Percentiles rank a stretch among this genome's conserved stretches.
Evolutionary conservation across 768 basidiomycete species (phyloP).

Genomic region (Leucocoprinus birnbaumii): DNA sequence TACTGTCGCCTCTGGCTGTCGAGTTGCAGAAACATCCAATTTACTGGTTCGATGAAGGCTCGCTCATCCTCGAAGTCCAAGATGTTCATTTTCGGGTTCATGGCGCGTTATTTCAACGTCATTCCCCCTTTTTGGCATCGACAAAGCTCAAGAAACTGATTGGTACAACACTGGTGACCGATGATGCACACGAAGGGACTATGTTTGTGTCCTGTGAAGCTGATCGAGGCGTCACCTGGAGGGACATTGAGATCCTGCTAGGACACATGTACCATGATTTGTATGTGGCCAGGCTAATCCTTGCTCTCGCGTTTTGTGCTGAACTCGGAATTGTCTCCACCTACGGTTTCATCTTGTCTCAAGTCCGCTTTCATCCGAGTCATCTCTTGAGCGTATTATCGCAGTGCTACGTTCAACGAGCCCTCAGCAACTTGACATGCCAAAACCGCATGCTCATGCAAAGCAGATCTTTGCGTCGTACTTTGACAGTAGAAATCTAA

Average conservation of each 20-base stretch:
- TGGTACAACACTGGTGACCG: not conserved
- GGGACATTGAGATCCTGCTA: constrained; percentile 57
- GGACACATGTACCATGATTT: constrained; percentile 64
- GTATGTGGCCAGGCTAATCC: constrained; percentile 41
- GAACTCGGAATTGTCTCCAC: constrained; percentile 1
- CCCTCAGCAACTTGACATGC: constrained; percentile 53
- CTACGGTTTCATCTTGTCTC: constrained; percentile 4
- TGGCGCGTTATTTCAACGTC: constrained; percentile 44
- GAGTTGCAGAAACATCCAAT: constrained; percentile 32
- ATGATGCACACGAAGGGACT: constrained; percentile 1
- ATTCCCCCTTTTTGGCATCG: constrained; percentile 38
- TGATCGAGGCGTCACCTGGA: constrained; percentile 31
- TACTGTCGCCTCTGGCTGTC: too few species aligned
- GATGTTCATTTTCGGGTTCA: constrained; percentile 56
- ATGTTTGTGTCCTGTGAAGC: constrained; percentile 22
- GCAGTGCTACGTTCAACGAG: constrained; percentile 58
- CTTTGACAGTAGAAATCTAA: constrained; percentile 44
- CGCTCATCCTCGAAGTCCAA: constrained; percentile 45
- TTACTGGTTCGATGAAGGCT: constrained; percentile 71
- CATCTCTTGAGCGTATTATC: constrained; percentile 45
- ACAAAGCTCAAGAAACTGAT: not conserved
- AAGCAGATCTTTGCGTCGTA: constrained; percentile 37
- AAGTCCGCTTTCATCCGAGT: constrained; percentile 45
- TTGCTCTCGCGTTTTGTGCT: not conserved
- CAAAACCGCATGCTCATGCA: constrained; percentile 45